phyloP scores from a whole-genome alignment of 805 yeast species.

The Aciculoconidium aculeatum region DNA sequence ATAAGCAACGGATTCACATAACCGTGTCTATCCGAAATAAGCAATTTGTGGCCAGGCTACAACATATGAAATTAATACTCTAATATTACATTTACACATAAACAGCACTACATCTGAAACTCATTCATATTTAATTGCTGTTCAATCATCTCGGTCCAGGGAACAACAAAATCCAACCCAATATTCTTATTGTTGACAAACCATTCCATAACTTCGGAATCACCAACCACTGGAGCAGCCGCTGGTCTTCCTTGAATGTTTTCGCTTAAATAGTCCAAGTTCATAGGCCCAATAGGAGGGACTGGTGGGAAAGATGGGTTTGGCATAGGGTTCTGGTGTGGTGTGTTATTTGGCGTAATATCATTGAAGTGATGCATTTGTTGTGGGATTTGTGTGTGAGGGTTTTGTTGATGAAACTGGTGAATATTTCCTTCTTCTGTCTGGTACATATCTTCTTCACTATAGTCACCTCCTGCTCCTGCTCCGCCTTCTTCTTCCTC shows the following conservation, averaged over 20 bases:
- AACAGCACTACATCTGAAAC: constrained; percentile 4
- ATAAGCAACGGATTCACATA: too few relatives aligned
- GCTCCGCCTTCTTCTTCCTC: constrained; percentile 8
- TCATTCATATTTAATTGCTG: constrained; percentile 41
- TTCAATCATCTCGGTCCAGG: constrained; percentile 77
- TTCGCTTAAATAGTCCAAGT: constrained; percentile 3
- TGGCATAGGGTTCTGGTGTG: too few relatives aligned
- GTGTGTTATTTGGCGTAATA: too few relatives aligned
- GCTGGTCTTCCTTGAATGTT: neutral
- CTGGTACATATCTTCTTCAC: constrained; percentile 1
- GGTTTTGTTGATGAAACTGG: constrained; percentile 1
- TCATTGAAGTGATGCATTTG: neutral
- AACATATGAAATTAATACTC: too few relatives aligned
- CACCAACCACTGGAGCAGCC: constrained; percentile 23
- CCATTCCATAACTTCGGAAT: constrained; percentile 41
- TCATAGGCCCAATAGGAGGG: neutral
- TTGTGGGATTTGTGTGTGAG: neutral
- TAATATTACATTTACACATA: too few relatives aligned
- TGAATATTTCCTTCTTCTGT: constrained; percentile 4
- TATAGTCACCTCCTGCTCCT: neutral
- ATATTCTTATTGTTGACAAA: constrained; percentile 33
- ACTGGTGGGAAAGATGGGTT: neutral
- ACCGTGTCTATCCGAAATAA: too few relatives aligned
- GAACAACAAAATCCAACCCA: constrained; percentile 50
- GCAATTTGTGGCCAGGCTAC: too few relatives aligned